Evolutionary conservation across 225 moss, liverwort and hornwort genomes (phyloP).

Genomic region (Asterella californica): DNA sequence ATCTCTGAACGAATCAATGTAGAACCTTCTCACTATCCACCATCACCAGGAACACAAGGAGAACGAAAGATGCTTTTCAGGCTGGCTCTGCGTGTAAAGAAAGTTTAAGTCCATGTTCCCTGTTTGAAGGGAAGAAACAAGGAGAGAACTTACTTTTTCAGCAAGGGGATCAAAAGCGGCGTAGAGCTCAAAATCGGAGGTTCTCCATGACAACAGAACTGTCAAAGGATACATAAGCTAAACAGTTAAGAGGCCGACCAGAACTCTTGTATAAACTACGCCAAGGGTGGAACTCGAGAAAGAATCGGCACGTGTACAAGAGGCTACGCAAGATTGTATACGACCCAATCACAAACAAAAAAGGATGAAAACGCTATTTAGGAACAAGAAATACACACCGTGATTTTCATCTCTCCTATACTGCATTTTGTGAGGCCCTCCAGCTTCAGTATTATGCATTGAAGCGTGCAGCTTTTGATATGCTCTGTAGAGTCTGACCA

Average conservation of each 20-base stretch:
- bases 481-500: slow-evolving; percentile 69
- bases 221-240: slow-evolving; percentile 1
- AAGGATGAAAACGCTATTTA: not conserved
- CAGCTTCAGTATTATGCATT: slow-evolving; percentile 66
- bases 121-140: not conserved
- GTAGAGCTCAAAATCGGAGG: slow-evolving; percentile 90
- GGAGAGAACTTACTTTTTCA: slow-evolving; percentile 60
- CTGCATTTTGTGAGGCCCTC: slow-evolving; percentile 87
- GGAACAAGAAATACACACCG: slow-evolving; percentile 37
- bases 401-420: slow-evolving; percentile 82
- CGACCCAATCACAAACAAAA: not conserved
- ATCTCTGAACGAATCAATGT: not conserved
- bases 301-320: not conserved
- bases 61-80: not conserved
- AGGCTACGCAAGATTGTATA: not conserved
- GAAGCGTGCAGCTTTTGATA: slow-evolving; percentile 87
- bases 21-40: not conserved
- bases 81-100: not conserved
- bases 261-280: not conserved
- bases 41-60: not conserved
- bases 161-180: slow-evolving; percentile 93
- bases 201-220: slow-evolving; percentile 92
- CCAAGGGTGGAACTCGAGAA: not conserved
- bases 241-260: not conserved
- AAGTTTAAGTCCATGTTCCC: not conserved